Conservation (phyloP, 2,329 filamentous ascomycete species). For the Stachybotrys elegans region DNA sequence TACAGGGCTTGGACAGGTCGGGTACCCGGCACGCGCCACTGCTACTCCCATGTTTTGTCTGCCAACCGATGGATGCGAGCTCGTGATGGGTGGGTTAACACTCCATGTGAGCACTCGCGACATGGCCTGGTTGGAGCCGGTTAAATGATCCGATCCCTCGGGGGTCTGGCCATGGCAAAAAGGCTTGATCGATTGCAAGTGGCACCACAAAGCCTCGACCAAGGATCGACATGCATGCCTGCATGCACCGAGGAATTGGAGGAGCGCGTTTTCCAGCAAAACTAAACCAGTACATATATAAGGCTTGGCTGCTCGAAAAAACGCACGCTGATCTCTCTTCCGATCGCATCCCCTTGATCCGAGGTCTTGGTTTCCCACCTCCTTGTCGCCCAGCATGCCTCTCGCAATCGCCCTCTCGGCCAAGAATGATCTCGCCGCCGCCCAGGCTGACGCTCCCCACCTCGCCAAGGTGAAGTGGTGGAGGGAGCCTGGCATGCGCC, state of each 20-base stretch:
- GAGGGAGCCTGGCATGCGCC: slow-evolving; percentile 49
- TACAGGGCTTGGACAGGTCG: not conserved
- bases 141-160: not conserved
- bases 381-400: slow-evolving; percentile 5
- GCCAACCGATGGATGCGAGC: not conserved
- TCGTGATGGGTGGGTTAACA: not conserved
- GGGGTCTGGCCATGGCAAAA: slow-evolving; percentile 2
- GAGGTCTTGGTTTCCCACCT: not conserved
- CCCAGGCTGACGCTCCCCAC: slow-evolving; percentile 43
- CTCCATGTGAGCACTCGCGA: not conserved
- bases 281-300: slow-evolving; percentile 1
- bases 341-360: not conserved
- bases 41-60: not conserved
- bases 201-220: not conserved
- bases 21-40: not conserved
- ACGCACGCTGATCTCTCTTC: not conserved
- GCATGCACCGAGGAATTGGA: not conserved
- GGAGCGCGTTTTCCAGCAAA: not conserved
- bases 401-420: slow-evolving; percentile 1
- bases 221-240: not conserved
- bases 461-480: slow-evolving; percentile 48
- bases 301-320: not conserved
- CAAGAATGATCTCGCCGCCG: slow-evolving; percentile 14
- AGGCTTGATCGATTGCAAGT: slow-evolving; percentile 1
- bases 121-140: not conserved